Evolutionary conservation across 1,284 basidiomycete species (phyloP), one percentile per base, ranked within the genome.

Genomic region (Trametes sp.): DNA sequence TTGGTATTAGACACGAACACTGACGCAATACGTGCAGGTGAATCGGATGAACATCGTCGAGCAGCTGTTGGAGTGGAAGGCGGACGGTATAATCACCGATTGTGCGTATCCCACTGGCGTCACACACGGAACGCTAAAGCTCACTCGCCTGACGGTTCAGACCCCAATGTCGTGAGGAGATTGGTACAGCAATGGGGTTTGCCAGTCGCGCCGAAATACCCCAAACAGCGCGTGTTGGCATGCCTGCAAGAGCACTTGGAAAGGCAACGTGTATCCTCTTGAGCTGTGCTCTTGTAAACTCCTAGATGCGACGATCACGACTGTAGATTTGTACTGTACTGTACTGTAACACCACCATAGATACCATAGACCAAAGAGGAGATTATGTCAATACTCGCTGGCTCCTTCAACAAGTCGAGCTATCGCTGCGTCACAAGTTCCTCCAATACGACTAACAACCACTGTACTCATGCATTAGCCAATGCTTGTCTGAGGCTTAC

Each of bases 81-180:
- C 86, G 0, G 90, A 93, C 72, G 92, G 91, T 0, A 84, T 92
- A 54, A 90, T 92, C 66, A 85, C 88, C 1, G 89, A 92, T 68
- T 90, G 79, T 81, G 66, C 24, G 77, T 74, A 16, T 16, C 38
- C 13, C 16, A 13, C 59, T 38, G 26, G 29, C 16, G 7, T 14
- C 13, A n/a, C n/a, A n/a, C n/a, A n/a, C n/a, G n/a, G n/a, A n/a
- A n/a, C n/a, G n/a, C n/a, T n/a, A n/a, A n/a, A n/a, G n/a, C 16
- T 6, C 26, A 52, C 31, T 24, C 31, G 23, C 13, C 36, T 19
- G 9, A 1, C 9, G 3, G 3, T 46, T 14, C 50, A 84, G 82
- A 85, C 69, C 87, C 89, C 1, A 77, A 79, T 45, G 74, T 81
- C 42, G 75, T 90, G 50, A 82, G 87, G 48, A 78, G 86, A 50